A percentile compares a stretch with the other conserved stretches of the same genome.
Evolutionary conservation across 2,329 filamentous ascomycete genomes (phyloP).

Genomic region (Claviceps sp.): DNA sequence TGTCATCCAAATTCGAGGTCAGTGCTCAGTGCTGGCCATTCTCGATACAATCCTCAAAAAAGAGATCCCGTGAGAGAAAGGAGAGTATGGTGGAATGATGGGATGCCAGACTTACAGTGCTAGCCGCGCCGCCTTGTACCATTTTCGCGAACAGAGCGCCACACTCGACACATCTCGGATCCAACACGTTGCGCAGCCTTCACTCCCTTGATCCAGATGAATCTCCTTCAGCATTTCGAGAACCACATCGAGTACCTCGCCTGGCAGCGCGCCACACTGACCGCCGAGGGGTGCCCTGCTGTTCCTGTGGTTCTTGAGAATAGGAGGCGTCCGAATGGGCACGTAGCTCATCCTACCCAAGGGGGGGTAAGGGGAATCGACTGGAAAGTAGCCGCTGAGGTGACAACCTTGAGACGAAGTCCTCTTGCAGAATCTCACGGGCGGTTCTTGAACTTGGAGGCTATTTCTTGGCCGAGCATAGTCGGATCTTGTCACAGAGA

Average conservation of each 20-base stretch:
- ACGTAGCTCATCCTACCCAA: constrained; percentile 5
- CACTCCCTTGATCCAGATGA: constrained; percentile 33
- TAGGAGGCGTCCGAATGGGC: constrained; percentile 4
- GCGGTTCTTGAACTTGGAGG: constrained; percentile 12
- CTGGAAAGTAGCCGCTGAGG: constrained; percentile 25
- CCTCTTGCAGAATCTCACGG: constrained; percentile 10
- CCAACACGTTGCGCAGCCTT: constrained; percentile 51
- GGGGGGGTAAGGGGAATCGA: constrained; percentile 20
- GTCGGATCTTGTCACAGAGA: constrained; percentile 12
- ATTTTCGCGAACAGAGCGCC: constrained; percentile 35
- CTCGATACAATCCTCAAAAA: too few relatives aligned
- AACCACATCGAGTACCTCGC: constrained; percentile 46
- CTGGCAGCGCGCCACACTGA: constrained; percentile 40
- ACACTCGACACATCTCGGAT: constrained; percentile 46
- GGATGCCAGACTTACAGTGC: constrained; percentile 30
- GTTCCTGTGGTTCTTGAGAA: constrained; percentile 3
- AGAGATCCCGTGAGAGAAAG: too few relatives aligned
- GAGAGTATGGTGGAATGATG: too few relatives aligned
- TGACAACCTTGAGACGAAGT: constrained; percentile 22
- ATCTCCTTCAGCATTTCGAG: constrained; percentile 36
- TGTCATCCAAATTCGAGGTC: constrained; percentile 10
- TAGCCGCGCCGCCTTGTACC: constrained; percentile 35
- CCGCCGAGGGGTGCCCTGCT: constrained; percentile 28
- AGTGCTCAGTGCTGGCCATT: neutral
- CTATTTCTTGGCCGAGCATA: neutral